phyloP scores from a whole-genome alignment of 225 moss, liverwort and hornwort species.

The Marchantia paleacea region DNA sequence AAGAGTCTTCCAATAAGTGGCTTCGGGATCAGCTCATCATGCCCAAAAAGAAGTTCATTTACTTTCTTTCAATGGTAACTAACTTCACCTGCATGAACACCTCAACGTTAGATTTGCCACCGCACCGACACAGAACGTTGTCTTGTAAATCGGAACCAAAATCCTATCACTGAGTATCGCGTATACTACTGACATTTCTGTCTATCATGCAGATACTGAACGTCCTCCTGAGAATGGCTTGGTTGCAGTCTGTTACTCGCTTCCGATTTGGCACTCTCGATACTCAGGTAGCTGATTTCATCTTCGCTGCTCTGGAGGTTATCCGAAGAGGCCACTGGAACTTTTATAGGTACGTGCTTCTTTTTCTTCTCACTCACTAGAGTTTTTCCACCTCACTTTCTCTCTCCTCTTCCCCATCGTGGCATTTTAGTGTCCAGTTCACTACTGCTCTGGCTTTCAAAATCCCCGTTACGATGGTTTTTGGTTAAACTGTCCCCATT shows the following conservation, averaged over 20 bases:
- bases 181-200: background rate
- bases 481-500: too few relatives aligned
- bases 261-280: constrained; percentile 39
- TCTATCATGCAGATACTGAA: constrained; percentile 54
- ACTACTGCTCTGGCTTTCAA: too few relatives aligned
- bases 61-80: constrained; percentile 86
- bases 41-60: constrained; percentile 62
- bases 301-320: constrained; percentile 76
- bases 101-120: background rate
- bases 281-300: constrained; percentile 50
- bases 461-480: too few relatives aligned
- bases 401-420: background rate
- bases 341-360: constrained; percentile 57
- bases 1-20: constrained; percentile 68
- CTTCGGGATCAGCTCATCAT: constrained; percentile 79
- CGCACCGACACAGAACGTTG: too few relatives aligned
- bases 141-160: too few relatives aligned
- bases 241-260: constrained; percentile 76
- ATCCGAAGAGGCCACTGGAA: constrained; percentile 90
- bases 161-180: too few relatives aligned
- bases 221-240: constrained; percentile 63
- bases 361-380: background rate
- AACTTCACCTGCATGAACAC: background rate
- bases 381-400: background rate
- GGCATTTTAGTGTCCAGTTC: too few relatives aligned